Conservation (phyloP, 2,329 filamentous ascomycete genomes). For the Huntiella omanensis region DNA sequence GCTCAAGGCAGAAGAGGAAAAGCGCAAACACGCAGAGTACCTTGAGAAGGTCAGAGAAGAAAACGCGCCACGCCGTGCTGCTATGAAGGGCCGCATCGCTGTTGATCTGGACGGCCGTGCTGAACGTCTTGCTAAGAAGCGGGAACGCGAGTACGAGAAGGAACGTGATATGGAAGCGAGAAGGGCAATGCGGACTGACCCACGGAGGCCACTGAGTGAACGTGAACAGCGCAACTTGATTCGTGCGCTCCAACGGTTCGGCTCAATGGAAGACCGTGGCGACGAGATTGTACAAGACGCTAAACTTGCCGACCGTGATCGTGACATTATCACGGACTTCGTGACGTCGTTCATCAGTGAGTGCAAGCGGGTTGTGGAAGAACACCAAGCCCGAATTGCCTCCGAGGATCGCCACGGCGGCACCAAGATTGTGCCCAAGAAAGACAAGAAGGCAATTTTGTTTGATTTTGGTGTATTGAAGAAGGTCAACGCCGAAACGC, state of each 20-base stretch:
- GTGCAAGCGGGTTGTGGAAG: constrained; percentile 39
- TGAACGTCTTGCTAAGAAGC: constrained; percentile 46
- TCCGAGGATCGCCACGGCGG: constrained; percentile 58
- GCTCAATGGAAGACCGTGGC: constrained; percentile 70
- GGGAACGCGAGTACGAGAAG: constrained; percentile 45
- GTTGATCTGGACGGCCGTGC: constrained; percentile 45
- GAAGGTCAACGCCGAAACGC: constrained; percentile 88
- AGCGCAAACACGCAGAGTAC: constrained; percentile 65
- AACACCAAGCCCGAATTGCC: constrained; percentile 52
- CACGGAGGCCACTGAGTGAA: constrained; percentile 72
- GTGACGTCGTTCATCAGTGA: constrained; percentile 53
- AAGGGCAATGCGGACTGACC: constrained; percentile 57
- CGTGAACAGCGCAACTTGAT: constrained; percentile 89
- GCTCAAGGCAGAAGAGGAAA: constrained; percentile 77
- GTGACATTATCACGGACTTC: constrained; percentile 56
- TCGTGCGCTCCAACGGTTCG: constrained; percentile 76
- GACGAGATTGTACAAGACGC: constrained; percentile 80
- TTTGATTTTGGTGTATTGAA: constrained; percentile 90
- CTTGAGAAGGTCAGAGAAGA: constrained; percentile 67
- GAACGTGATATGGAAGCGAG: constrained; percentile 59
- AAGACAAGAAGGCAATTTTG: constrained; percentile 90
- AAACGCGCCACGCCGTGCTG: constrained; percentile 61
- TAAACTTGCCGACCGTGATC: constrained; percentile 64
- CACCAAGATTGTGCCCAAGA: constrained; percentile 76
- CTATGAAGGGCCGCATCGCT: constrained; percentile 36